Evolutionary conservation across 1,284 basidiomycete species (phyloP).

Genomic region (Amylostereum areolatum): DNA sequence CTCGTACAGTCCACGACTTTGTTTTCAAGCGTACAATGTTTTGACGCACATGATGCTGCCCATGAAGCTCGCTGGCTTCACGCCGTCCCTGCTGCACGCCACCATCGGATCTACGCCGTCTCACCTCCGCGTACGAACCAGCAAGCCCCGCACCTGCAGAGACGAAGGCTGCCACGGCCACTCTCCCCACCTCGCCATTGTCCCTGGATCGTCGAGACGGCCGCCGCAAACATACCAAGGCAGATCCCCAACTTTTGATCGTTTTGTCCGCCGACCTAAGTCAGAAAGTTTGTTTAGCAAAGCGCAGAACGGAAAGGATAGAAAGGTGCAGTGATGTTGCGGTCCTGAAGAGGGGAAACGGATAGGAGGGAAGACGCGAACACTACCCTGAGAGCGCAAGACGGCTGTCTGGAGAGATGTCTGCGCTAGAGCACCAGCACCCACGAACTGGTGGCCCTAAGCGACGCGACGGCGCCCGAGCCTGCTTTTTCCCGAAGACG

Average conservation of each 20-base stretch:
- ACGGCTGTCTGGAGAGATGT: conserved; percentile 74
- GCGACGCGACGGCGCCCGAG: conserved; percentile 72
- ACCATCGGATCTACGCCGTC: conserved; percentile 74
- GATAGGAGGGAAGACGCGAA: conserved; percentile 1
- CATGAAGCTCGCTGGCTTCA: too few species aligned
- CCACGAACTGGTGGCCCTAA: conserved; percentile 85
- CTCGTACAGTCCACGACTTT: too few species aligned
- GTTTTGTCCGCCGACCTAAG: conserved; percentile 82
- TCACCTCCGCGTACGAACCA: conserved; percentile 80
- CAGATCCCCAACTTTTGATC: conserved; percentile 86
- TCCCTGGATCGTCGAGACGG: conserved; percentile 76
- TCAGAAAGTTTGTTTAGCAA: too few species aligned
- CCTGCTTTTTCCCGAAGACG: conserved; percentile 52
- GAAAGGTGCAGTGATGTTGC: too few species aligned
- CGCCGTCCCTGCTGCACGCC: conserved; percentile 57
- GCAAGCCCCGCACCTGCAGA: conserved; percentile 48
- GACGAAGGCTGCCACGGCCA: conserved; percentile 75
- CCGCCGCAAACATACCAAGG: conserved; percentile 64
- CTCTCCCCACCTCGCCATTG: conserved; percentile 79
- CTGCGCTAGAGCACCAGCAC: conserved; percentile 72
- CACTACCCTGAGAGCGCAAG: conserved; percentile 76
- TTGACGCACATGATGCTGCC: too few species aligned
- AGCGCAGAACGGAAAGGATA: too few species aligned
- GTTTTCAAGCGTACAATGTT: too few species aligned
- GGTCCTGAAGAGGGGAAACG: conserved; percentile 3